These are phyloP conservation scores for Alternaria triticina DNA, from an alignment of 2,329 filamentous ascomycete species.

Conservation along the genomic window DNA sequence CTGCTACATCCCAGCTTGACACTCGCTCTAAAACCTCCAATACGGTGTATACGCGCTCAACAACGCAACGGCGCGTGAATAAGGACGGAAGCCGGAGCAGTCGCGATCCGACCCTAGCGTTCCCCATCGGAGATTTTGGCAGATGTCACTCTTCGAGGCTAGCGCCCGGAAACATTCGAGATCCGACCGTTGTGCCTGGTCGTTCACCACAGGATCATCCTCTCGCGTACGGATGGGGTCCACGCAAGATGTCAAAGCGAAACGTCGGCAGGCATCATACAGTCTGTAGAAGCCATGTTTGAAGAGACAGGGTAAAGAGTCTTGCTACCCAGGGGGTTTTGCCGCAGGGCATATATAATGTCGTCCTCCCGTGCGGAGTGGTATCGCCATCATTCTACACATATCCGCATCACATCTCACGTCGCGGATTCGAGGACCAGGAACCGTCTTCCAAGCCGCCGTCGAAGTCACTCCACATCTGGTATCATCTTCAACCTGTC, in stretches of 20 bases:
- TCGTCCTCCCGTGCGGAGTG: not conserved
- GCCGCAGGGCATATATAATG: not conserved
- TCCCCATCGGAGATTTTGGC: not conserved
- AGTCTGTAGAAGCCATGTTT: not conserved
- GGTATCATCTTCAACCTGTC: no score
- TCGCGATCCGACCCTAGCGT: constrained; percentile 30
- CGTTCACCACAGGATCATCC: not conserved
- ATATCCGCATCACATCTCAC: not conserved
- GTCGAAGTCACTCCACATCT: not conserved
- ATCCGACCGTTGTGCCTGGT: not conserved
- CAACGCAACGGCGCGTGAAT: not conserved
- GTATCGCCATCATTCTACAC: not conserved
- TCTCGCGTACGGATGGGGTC: not conserved
- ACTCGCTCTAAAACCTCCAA: not conserved
- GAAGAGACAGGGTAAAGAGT: not conserved
- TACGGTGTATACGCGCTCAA: not conserved
- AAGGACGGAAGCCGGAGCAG: not conserved
- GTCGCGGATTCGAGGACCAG: not conserved
- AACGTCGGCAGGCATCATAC: not conserved
- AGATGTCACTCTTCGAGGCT: not conserved
- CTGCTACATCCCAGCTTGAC: not conserved
- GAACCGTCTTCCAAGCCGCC: not conserved
- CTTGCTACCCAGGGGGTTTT: not conserved
- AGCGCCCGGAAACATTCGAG: not conserved
- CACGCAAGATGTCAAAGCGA: not conserved